Percentiles rank a stretch among this genome's conserved stretches.
Evolutionary conservation across 352 stramenopile species (phyloP).

Genomic region (Pilasporangium apinafurcum): DNA sequence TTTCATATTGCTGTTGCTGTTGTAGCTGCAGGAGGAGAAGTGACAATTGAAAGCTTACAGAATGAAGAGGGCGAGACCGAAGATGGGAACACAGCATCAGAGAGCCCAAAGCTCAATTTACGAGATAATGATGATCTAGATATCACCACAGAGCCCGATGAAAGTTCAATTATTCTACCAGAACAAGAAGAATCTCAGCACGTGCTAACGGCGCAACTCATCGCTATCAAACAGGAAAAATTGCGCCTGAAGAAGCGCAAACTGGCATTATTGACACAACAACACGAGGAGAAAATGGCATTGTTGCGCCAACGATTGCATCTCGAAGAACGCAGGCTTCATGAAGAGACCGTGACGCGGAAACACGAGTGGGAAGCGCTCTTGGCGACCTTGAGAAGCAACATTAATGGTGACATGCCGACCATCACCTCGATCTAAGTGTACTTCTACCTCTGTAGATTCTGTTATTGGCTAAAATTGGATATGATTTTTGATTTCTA

Average conservation of each 20-base stretch:
- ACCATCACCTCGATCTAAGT: too few species aligned
- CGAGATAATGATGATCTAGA: too few species aligned
- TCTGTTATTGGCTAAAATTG: too few species aligned
- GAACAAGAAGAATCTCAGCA: slow-evolving; percentile 1
- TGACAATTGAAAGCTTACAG: slow-evolving; percentile 1
- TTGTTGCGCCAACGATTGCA: slow-evolving; percentile 16
- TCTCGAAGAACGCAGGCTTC: slow-evolving; percentile 14
- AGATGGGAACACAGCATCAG: neutral
- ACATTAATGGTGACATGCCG: too few species aligned
- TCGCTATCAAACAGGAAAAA: slow-evolving; percentile 29
- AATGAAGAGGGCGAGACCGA: slow-evolving; percentile 3
- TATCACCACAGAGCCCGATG: slow-evolving; percentile 5
- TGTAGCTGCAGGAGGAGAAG: slow-evolving; percentile 1
- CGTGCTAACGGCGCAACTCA: slow-evolving; percentile 13
- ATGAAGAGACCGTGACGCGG: slow-evolving; percentile 9
- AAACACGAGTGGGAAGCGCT: slow-evolving; percentile 10
- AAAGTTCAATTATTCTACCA: neutral
- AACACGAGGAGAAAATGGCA: slow-evolving; percentile 29
- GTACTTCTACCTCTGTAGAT: too few species aligned
- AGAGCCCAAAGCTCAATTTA: too few species aligned
- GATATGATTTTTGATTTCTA: too few species aligned
- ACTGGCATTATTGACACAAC: slow-evolving; percentile 19
- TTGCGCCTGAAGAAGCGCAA: slow-evolving; percentile 36
- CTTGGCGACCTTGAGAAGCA: too few species aligned
- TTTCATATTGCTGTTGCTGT: neutral